These are phyloP conservation scores for Castanea crenata DNA, from an alignment of 306 rosid genomes.

Conservation along the genomic window DNA sequence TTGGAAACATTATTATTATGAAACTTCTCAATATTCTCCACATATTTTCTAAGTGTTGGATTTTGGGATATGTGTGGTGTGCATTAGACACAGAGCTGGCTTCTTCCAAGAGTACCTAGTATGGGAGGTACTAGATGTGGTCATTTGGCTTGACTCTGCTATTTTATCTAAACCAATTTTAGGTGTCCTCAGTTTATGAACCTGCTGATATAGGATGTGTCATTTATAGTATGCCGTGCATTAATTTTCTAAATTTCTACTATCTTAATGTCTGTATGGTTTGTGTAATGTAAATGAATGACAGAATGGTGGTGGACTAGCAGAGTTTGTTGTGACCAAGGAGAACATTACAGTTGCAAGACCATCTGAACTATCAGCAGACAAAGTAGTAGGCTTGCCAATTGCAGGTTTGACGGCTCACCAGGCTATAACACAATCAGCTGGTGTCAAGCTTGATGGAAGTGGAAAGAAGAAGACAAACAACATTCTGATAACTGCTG, in stretches of 20 bases:
- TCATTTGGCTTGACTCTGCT: neutral
- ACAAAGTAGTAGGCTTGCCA: constrained; percentile 56
- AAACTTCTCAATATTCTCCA: neutral
- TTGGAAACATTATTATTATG: neutral
- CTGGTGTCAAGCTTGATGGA: constrained; percentile 54
- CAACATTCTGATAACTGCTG: constrained; percentile 78
- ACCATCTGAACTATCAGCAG: constrained; percentile 52
- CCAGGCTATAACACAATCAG: constrained; percentile 52
- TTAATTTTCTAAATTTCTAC: neutral
- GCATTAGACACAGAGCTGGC: neutral
- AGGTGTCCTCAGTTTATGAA: neutral
- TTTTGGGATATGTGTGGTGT: neutral
- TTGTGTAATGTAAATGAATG: neutral
- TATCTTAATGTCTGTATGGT: neutral
- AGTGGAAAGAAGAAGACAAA: constrained; percentile 30
- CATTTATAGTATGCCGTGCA: neutral
- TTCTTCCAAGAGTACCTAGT: neutral
- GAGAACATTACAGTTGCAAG: constrained; percentile 46
- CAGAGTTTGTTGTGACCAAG: constrained; percentile 52
- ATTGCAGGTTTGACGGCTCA: constrained; percentile 71
- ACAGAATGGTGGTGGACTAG: constrained; percentile 78
- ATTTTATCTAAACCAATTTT: neutral
- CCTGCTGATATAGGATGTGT: neutral
- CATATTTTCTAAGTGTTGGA: neutral
- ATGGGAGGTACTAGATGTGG: neutral